Base-by-base conservation (phyloP, 2,329 filamentous ascomycete species). In the Talaromyces sp. region DNA sequence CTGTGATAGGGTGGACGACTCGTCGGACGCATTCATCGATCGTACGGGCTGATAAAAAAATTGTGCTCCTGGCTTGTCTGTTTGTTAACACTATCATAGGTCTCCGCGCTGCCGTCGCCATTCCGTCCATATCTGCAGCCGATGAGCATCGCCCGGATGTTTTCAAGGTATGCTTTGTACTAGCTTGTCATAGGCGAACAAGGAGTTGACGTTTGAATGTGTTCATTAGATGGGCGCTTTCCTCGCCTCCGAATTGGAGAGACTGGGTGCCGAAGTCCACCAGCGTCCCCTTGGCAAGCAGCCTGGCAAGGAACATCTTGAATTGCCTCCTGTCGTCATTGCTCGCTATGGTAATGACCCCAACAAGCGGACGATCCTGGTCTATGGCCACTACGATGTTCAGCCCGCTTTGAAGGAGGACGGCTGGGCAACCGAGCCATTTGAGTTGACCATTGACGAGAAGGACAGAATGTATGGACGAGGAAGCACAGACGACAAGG, bases 381-480 rank as follows among this genome's bases (percentile, higher is more conserved):
- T 99, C 53, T 99, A 99, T 73, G 95, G 95, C 54, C 95, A 99
- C 82, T 99, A 99, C 80, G 95, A 99, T 75, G 95, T 99, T 38
- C 95, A 99, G 80, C 95, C 95, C 27, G 95, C 95, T 35, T 85
- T 93, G 72, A 90, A 90, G 81, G 90, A 89, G 67, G 95, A 99
- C 70, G 95, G 95, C 66, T 99, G 95, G 95, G 87, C 89, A 58
- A 97, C 93, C 2, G 90, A 98, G 75, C 95, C 95, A 6, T 99
- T 98, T 76, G 87, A 90, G 63, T 84, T 99, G 65, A 89, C 85
- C 29, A 84, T 98, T 61, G 93, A 96, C 72, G 87, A 92, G 65
- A 90, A 97, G 78, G 93, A 88, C 64, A 89, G 93, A 72, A 99
- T 99, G 95, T 96, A 89, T 71, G 95, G 95, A 63, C 90, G 95